phyloP scores from a whole-genome alignment of 2,329 filamentous ascomycete species.

The Penicillium sp. region DNA sequence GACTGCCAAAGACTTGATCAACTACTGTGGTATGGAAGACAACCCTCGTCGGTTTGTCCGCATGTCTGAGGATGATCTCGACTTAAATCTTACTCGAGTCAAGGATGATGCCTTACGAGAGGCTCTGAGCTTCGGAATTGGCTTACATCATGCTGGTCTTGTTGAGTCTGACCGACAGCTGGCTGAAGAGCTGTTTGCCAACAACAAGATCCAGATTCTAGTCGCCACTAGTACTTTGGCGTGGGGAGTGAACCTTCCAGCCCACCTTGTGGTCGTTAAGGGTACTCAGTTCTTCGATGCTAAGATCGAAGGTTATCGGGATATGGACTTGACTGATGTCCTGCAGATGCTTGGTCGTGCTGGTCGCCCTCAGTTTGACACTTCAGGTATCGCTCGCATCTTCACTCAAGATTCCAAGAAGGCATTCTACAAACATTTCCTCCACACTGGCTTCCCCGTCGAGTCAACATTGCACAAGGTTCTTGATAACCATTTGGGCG shows the following conservation, averaged over 20 bases:
- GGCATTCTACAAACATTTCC: constrained; percentile 98
- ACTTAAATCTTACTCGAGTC: constrained; percentile 81
- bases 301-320: constrained; percentile 95
- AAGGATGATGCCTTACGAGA: constrained; percentile 92
- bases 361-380: constrained; percentile 93
- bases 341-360: constrained; percentile 97
- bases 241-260: constrained; percentile 97
- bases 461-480: constrained; percentile 96
- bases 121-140: constrained; percentile 95
- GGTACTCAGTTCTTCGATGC: constrained; percentile 98
- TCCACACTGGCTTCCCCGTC: constrained; percentile 96
- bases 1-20: constrained; percentile 94
- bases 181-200: constrained; percentile 89
- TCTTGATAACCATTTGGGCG: constrained; percentile 92
- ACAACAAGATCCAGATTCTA: constrained; percentile 97
- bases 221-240: constrained; percentile 94
- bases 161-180: constrained; percentile 92
- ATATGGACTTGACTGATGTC: constrained; percentile 98
- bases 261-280: constrained; percentile 95
- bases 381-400: constrained; percentile 91
- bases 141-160: constrained; percentile 92
- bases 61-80: constrained; percentile 93
- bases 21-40: constrained; percentile 97
- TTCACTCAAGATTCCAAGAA: constrained; percentile 98
- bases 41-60: constrained; percentile 89